Conservation (phyloP, 2,329 filamentous ascomycete species). For the Colletotrichum phormii region DNA sequence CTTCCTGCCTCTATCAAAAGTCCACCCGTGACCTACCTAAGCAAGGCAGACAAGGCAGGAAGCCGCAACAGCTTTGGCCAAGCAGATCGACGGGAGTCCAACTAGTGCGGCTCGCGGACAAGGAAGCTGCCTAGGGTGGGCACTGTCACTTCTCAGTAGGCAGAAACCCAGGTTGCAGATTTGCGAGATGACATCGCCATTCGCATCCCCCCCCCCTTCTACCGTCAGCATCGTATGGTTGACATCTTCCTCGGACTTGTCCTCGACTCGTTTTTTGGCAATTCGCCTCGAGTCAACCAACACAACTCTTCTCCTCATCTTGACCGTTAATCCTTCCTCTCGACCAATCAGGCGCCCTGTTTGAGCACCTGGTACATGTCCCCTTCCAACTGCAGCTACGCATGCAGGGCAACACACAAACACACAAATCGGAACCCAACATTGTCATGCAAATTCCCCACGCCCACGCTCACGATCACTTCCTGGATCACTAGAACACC, state of each 20-base stretch:
- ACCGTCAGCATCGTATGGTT: background rate
- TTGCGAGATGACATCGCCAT: background rate
- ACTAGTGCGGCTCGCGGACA: background rate
- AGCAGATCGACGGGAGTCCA: background rate
- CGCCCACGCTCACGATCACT: constrained; percentile 3
- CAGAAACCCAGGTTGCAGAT: background rate
- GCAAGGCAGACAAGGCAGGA: background rate
- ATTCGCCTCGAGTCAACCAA: constrained; percentile 1
- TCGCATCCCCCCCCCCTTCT: background rate
- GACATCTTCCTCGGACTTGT: background rate
- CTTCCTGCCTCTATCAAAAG: background rate
- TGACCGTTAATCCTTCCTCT: background rate
- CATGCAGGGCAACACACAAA: constrained; percentile 26
- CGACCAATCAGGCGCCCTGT: constrained; percentile 14
- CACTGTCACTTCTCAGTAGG: background rate
- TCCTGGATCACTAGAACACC: background rate
- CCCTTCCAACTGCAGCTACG: constrained; percentile 20
- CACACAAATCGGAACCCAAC: constrained; percentile 20
- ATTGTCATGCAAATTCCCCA: constrained; percentile 23
- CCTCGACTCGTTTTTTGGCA: background rate
- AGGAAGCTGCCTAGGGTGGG: background rate
- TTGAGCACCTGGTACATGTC: background rate
- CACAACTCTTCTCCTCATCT: background rate
- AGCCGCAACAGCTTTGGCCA: background rate
- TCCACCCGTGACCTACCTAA: background rate